A percentile compares a stretch with the other conserved stretches of the same genome.
These are phyloP conservation scores for Isabelozyma heimii DNA, from an alignment of 805 yeast genomes.

Conservation along the genomic window DNA sequence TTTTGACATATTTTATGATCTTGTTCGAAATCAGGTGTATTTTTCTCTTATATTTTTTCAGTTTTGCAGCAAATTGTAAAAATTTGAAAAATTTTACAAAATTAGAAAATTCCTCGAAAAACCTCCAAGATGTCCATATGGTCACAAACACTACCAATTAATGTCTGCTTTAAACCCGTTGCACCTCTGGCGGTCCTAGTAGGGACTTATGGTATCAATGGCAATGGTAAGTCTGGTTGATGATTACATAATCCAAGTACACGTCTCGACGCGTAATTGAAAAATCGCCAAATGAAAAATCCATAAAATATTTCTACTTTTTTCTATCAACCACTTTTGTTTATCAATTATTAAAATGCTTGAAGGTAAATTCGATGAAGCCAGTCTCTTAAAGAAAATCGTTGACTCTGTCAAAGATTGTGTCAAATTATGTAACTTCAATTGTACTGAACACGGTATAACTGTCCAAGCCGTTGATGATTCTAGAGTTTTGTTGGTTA, in stretches of 20 bases:
- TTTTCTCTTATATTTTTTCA: neutral
- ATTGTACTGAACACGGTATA: conserved; percentile 92
- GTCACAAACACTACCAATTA: too few relatives aligned
- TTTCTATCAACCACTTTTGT: neutral
- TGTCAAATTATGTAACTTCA: conserved; percentile 92
- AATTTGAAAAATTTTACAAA: too few relatives aligned
- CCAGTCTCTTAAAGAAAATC: conserved; percentile 84
- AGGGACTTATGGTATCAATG: too few relatives aligned
- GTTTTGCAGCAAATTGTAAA: neutral
- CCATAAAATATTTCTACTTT: neutral
- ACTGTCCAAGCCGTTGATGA: conserved; percentile 97
- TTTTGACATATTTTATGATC: neutral
- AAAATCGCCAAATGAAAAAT: neutral
- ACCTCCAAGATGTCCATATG: too few relatives aligned
- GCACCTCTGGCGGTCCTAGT: too few relatives aligned
- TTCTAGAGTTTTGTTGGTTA: conserved; percentile 90
- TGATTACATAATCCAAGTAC: neutral
- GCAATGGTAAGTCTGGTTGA: neutral
- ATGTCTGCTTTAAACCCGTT: too few relatives aligned
- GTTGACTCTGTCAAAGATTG: conserved; percentile 94
- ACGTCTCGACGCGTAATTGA: neutral
- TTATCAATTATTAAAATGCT: conserved; percentile 52
- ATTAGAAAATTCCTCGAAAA: neutral
- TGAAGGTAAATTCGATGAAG: conserved; percentile 96
- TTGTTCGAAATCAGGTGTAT: too few relatives aligned